Evolutionary conservation across 192 early-diverging fungal genomes (phyloP).

Genomic region (Tieghemiomyces parasiticus): DNA sequence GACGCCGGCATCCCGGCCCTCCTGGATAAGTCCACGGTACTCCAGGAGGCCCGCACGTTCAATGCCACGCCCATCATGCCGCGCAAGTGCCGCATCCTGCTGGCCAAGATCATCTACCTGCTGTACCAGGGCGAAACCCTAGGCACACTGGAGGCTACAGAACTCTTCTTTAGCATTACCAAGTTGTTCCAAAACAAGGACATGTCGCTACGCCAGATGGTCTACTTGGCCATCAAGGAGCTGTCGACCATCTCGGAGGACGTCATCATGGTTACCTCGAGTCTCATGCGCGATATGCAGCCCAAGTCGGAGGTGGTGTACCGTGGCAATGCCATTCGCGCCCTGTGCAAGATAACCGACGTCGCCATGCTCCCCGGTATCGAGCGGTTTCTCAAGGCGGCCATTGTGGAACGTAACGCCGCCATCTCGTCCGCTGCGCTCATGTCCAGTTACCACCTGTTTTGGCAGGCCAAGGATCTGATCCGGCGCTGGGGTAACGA

Average conservation of each 20-base stretch:
- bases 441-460: constrained; percentile 82
- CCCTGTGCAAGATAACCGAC: constrained; percentile 89
- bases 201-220: constrained; percentile 88
- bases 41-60: constrained; percentile 94
- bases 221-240: constrained; percentile 96
- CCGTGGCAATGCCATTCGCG: constrained; percentile 90
- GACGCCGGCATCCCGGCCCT: constrained; percentile 70
- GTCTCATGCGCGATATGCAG: constrained; percentile 93
- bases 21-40: constrained; percentile 81
- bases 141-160: constrained; percentile 88
- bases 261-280: constrained; percentile 94
- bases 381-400: constrained; percentile 91
- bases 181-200: constrained; percentile 96
- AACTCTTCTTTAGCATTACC: constrained; percentile 94
- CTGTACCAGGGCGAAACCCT: constrained; percentile 81
- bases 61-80: constrained; percentile 93
- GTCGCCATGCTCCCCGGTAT: constrained; percentile 91
- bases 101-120: constrained; percentile 91
- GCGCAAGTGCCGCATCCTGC: constrained; percentile 77
- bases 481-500: constrained; percentile 96
- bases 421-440: constrained; percentile 80
- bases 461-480: constrained; percentile 70
- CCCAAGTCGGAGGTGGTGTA: constrained; percentile 82
- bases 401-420: constrained; percentile 90
- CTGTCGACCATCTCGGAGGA: constrained; percentile 84